Base-by-base conservation (phyloP, 805 yeast species). In the Saccharomycopsis lassenensis region DNA sequence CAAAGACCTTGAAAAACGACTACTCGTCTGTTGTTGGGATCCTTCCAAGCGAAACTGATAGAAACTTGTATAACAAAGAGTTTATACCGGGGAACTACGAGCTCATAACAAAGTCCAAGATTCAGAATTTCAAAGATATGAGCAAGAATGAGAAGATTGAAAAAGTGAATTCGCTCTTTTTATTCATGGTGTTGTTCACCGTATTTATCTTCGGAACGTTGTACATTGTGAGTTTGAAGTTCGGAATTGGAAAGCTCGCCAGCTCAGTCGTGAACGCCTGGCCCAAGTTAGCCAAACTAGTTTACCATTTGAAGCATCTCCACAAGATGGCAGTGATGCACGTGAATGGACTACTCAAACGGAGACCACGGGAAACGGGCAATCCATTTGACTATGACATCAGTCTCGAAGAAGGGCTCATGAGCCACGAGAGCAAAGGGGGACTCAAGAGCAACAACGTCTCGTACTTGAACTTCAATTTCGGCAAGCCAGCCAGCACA, bases 71-170 rank as follows among this genome's bases (percentile, higher is more conserved):
- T 8, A 26, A 30, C 21, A 41, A 37, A 34, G 28, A 24, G 11
- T 41, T 39, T 14, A 30, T 35, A 10, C 37, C 45, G 10, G 45
- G 45, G 3, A 25, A 45, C 5, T 27, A 35, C 22, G 43, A 41
- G n/a, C 24, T 38, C 14, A 16, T 18, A 25, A n/a, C 8, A 6
- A 27, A 19, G 11, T 33, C 29, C 6, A 17, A 22, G 6, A 14
- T 15, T 17, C 15, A 21, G 11, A 24, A 18, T 8, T 35, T 40
- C 22, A 24, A 22, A 11, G 23, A 31, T n/a, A 31, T 37, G 11
- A 20, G 38, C 4, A 29, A 32, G 20, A 26, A 28, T 4, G 44
- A 33, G 8, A 36, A 40, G 20, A 33, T 36, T 17, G n/a, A 23
- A 14, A 36, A 40, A 29, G 15, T 40, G 14, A 40, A 37, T 30